Evolutionary conservation across 2,329 filamentous ascomycete genomes (phyloP), one percentile per base, ranked within the genome.

Genomic region (Aspergillus tubingensis): DNA sequence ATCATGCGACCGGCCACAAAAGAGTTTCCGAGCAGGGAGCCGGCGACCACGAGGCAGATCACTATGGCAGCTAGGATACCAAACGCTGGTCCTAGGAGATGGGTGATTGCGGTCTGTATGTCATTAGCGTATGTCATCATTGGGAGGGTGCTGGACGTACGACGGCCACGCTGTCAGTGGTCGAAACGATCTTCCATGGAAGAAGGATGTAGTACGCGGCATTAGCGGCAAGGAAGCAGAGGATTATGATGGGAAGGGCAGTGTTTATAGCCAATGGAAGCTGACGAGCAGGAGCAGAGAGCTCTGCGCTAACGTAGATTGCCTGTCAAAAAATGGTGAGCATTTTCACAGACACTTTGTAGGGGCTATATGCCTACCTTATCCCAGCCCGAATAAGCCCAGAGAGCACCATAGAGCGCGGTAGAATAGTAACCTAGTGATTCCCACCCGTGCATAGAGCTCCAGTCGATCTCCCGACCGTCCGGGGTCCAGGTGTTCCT

Each of bases 311-410:
- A 47, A 66, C 55, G 8, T 66, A 66, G 30, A 65, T 64, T 1
- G 63, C 63, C 63, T 65, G 21, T 17, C 8, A 36, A 6, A 17
- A 27, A 7, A 8, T 10, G 6, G 21, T 38, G 21, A 23, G 25
- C 7, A 8, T 27, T 27, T 27, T 27, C 25, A 27, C 30, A 32
- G 30, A 32, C 10, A 5, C 10, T 3, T 32, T 32, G 30, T 32
- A 11, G 32, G 11, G 32, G 32, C 8, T 23, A 3, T 19, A 11
- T 8, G n/a, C 58, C 21, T 54, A 54, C 64, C 60, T 66, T 66
- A 19, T 66, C 64, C 64, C 64, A 66, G 10, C 64, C 64, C 0
- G 64, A 66, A 48, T 66, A 66, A 0, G 64, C 64, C 64, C 64
- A 66, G 1, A 66, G 54, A 1, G 64, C 64, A 10, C 64, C 64